A percentile compares a stretch with the other conserved stretches of the same genome.
Evolutionary conservation across 176 grass and related monocot genomes (phyloP).

Genomic region (Oryza rufipogon): DNA sequence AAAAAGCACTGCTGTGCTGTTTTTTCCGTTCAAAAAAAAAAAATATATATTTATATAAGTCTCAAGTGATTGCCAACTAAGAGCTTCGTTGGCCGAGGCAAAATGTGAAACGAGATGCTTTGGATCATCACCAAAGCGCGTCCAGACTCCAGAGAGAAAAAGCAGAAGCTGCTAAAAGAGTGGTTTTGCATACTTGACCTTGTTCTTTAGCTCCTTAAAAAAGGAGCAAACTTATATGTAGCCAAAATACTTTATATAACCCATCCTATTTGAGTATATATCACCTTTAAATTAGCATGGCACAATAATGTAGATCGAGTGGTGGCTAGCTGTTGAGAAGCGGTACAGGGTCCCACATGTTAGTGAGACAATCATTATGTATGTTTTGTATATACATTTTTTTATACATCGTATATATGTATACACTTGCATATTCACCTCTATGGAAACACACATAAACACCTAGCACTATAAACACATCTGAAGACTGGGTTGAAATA

Average conservation of each 20-base stretch:
- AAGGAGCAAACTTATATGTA: background rate
- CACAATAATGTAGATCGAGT: background rate
- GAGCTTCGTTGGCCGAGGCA: constrained; percentile 18
- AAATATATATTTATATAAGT: too few relatives aligned
- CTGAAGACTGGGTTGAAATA: too few relatives aligned
- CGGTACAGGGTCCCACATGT: too few relatives aligned
- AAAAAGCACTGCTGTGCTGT: too few relatives aligned
- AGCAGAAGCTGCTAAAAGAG: constrained; percentile 33
- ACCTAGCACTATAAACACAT: too few relatives aligned
- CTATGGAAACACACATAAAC: too few relatives aligned
- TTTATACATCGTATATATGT: too few relatives aligned
- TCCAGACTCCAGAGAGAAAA: constrained; percentile 18
- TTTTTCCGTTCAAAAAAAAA: too few relatives aligned
- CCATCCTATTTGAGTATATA: background rate
- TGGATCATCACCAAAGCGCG: constrained; percentile 20
- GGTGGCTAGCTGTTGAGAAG: too few relatives aligned
- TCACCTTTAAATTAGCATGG: background rate
- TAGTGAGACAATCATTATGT: background rate
- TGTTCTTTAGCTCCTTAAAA: background rate
- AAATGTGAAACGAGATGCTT: constrained; percentile 22
- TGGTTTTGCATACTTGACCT: constrained; percentile 26
- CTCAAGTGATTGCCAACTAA: constrained; percentile 16
- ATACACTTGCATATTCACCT: too few relatives aligned
- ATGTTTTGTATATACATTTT: too few relatives aligned
- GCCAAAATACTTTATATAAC: background rate